Evolutionary conservation across 352 stramenopile species (phyloP).

Genomic region (Pythium biforme): DNA sequence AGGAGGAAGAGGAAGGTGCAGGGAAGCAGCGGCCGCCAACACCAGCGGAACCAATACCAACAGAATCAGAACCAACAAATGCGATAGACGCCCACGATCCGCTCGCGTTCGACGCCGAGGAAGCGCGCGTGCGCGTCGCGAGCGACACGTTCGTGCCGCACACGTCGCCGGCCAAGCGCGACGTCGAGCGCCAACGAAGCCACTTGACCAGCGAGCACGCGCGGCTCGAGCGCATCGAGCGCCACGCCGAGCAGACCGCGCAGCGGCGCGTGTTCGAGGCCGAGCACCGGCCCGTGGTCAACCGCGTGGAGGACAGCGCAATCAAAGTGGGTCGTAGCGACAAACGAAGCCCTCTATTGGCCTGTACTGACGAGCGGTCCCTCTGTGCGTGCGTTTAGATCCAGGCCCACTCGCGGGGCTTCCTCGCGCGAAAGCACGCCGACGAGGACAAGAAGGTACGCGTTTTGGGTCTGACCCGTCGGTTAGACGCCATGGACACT

Average conservation of each 20-base stretch:
- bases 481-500: too few relatives aligned
- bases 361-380: background rate
- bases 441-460: slow-evolving; percentile 26
- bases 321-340: slow-evolving; percentile 37
- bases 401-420: slow-evolving; percentile 60
- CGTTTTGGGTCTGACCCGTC: background rate
- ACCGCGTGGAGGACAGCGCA: slow-evolving; percentile 51
- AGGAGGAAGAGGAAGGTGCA: slow-evolving; percentile 19
- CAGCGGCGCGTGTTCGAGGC: slow-evolving; percentile 26
- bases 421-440: slow-evolving; percentile 38
- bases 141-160: slow-evolving; percentile 67
- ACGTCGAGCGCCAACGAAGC: slow-evolving; percentile 39
- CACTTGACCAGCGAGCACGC: slow-evolving; percentile 40
- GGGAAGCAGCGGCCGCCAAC: too few relatives aligned
- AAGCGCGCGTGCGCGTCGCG: slow-evolving; percentile 47
- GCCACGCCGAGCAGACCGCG: slow-evolving; percentile 17
- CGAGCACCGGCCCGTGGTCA: slow-evolving; percentile 25
- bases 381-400: slow-evolving; percentile 38
- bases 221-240: slow-evolving; percentile 35
- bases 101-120: slow-evolving; percentile 54
- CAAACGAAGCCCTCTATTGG: too few relatives aligned
- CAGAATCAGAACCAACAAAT: background rate
- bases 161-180: slow-evolving; percentile 48
- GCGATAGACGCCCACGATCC: slow-evolving; percentile 27
- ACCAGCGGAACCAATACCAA: background rate